A percentile compares a stretch with the other conserved stretches of the same genome.
Conservation (phyloP, 495 filamentous ascomycete genomes). For the Neurospora sp. region DNA sequence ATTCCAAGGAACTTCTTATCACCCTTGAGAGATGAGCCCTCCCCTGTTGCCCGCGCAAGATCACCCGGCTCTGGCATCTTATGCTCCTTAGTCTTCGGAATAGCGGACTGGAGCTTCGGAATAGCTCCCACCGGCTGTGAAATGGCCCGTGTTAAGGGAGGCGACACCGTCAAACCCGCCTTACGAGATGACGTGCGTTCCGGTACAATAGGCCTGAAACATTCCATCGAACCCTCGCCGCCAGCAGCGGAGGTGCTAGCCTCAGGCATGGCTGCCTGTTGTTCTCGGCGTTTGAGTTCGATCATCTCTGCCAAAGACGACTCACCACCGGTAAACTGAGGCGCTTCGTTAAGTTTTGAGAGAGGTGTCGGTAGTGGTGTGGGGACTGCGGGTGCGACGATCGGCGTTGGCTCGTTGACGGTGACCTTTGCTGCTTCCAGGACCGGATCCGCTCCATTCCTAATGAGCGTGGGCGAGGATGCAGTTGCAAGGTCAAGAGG, state of each 20-base stretch:
- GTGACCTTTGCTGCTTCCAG: slow-evolving; percentile 1
- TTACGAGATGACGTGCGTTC: slow-evolving; percentile 36
- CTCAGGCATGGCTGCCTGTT: slow-evolving; percentile 23
- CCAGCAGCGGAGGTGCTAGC: slow-evolving; percentile 8
- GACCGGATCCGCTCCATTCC: slow-evolving; percentile 2
- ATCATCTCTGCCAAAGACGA: slow-evolving; percentile 38
- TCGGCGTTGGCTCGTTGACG: slow-evolving; percentile 3
- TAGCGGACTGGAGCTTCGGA: slow-evolving; percentile 22
- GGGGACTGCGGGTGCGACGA: neutral
- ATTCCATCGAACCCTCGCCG: slow-evolving; percentile 8
- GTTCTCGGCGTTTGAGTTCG: slow-evolving; percentile 37
- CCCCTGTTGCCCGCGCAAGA: slow-evolving; percentile 16
- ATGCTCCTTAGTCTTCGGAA: slow-evolving; percentile 28
- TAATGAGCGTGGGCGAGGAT: slow-evolving; percentile 13
- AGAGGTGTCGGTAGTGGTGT: neutral
- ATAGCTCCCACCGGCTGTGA: slow-evolving; percentile 50
- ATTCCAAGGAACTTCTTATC: slow-evolving; percentile 68
- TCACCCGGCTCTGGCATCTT: slow-evolving; percentile 23
- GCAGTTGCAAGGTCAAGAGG: slow-evolving; percentile 66
- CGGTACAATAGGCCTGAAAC: slow-evolving; percentile 5
- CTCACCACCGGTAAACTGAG: neutral
- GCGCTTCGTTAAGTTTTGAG: neutral
- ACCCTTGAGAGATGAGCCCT: slow-evolving; percentile 29
- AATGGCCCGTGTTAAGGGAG: slow-evolving; percentile 58
- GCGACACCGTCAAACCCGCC: slow-evolving; percentile 40